Base-by-base conservation (phyloP, 257 asterid species). In the Ligustrum vulgare region DNA sequence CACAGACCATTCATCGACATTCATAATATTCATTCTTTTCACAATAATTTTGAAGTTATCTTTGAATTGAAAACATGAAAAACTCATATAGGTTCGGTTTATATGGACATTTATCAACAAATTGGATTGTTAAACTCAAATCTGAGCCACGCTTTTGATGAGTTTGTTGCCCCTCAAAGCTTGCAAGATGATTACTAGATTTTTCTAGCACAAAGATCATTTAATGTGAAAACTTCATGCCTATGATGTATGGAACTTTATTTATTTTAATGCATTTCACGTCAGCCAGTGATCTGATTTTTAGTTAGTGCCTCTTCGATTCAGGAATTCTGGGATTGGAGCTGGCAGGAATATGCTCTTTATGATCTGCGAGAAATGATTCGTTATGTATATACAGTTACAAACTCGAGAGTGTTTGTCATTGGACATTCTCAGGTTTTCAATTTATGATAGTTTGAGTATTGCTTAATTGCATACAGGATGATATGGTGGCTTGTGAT, bases 271-370 rank as follows among this genome's bases (percentile, higher is more conserved):
- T 58, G 25, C 13, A 58, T 58, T 58, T 58, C 65, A 58, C 51
- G 49, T 68, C 66, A 54, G 35, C 70, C 68, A 11, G 32, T 67
- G 69, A 37, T 82, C 77, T 70, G 75, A 51, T 45, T 22, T 51
- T 72, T 71, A 39, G 63, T 39, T 51, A 12, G 64, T 33, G 73
- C 70, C 72, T 62, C 23, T 73, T 76, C 62, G 64, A 80, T 75
- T 73, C 83, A 92, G 99, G 89, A 93, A 37, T 94, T 94, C 75
- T 94, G 99, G 99, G 96, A 94, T 67, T 94, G 99, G 98, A 92
- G 96, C 84, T 94, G 99, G 99, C 96, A 92, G 87, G 99, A 94
- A 71, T 81, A 91, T 77, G 97, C 99, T 77, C 88, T 89, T 64
- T 81, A 86, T 69, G 99, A 92, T 86, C 92, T 94, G 70, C 85